Conservation (phyloP, 306 rosid species). For the Crataegus laevigata region DNA sequence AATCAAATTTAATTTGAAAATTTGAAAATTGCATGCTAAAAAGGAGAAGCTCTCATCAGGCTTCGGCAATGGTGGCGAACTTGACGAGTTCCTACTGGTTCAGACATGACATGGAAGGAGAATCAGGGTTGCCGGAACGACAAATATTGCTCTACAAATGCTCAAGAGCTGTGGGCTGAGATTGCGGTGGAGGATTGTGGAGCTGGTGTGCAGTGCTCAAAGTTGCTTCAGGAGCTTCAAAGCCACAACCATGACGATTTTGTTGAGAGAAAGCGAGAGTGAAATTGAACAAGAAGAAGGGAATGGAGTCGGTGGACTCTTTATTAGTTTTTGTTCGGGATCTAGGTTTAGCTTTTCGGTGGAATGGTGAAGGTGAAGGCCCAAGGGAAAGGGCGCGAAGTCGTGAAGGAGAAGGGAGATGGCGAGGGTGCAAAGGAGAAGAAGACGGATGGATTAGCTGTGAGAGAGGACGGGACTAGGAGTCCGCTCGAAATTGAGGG, state of each 20-base stretch:
- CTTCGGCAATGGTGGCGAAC: conserved; percentile 64
- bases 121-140: conserved; percentile 6
- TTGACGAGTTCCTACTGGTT: conserved; percentile 59
- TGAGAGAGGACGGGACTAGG: too few species aligned
- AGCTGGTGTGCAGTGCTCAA: conserved; percentile 18
- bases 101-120: conserved; percentile 41
- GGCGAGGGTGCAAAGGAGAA: too few species aligned
- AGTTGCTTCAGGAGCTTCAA: conserved; percentile 30
- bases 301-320: neutral
- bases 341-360: neutral
- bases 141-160: neutral
- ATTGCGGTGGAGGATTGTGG: neutral
- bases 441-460: too few species aligned
- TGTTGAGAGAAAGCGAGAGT: neutral
- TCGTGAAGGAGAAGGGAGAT: too few species aligned
- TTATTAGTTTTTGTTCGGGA: neutral
- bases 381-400: too few species aligned
- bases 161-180: neutral
- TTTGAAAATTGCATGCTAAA: neutral
- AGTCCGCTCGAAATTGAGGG: too few species aligned
- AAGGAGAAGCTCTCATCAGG: conserved; percentile 35
- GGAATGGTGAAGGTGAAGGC: too few species aligned
- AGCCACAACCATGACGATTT: conserved; percentile 21
- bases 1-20: neutral
- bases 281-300: neutral